Evolutionary conservation across 179 eudicot genomes (phyloP).

Genomic region (Pouteria campechiana): DNA sequence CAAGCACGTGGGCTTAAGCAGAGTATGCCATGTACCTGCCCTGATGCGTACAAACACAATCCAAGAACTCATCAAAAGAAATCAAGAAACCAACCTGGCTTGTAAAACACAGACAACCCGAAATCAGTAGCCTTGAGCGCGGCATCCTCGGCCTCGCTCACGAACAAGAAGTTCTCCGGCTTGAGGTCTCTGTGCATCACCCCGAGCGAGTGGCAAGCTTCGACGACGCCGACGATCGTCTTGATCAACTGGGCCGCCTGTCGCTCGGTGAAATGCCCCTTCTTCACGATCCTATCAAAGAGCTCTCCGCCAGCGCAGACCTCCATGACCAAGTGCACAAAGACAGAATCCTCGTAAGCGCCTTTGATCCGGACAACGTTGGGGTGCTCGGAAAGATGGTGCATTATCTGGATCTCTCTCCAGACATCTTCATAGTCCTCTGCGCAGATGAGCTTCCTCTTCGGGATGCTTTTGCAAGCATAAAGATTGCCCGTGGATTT

Average conservation of each 20-base stretch:
- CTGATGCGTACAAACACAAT: neutral
- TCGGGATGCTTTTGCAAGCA: slow-evolving; percentile 32
- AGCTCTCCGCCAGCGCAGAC: slow-evolving; percentile 35
- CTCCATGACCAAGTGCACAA: slow-evolving; percentile 34
- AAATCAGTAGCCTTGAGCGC: slow-evolving; percentile 39
- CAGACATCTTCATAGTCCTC: slow-evolving; percentile 36
- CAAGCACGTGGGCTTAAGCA: no score
- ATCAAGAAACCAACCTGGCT: slow-evolving; percentile 20
- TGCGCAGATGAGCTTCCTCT: slow-evolving; percentile 27
- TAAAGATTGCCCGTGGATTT: slow-evolving; percentile 15
- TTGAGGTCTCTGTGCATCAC: slow-evolving; percentile 35
- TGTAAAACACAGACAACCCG: slow-evolving; percentile 31
- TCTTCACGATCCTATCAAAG: slow-evolving; percentile 27
- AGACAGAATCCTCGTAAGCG: slow-evolving; percentile 22
- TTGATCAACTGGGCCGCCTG: slow-evolving; percentile 30
- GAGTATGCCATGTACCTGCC: no score
- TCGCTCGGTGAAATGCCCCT: slow-evolving; percentile 33
- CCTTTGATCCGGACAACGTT: slow-evolving; percentile 31
- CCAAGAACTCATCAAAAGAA: neutral
- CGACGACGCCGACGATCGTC: slow-evolving; percentile 32
- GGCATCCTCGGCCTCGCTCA: slow-evolving; percentile 26
- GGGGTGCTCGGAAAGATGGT: slow-evolving; percentile 30
- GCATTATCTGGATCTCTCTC: slow-evolving; percentile 45
- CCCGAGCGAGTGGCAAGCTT: slow-evolving; percentile 28
- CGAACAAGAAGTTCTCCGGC: slow-evolving; percentile 36